Evolutionary conservation across 2,329 filamentous ascomycete species (phyloP), one percentile per base, ranked within the genome.

Genomic region (Pseudohalonectria lignicola): DNA sequence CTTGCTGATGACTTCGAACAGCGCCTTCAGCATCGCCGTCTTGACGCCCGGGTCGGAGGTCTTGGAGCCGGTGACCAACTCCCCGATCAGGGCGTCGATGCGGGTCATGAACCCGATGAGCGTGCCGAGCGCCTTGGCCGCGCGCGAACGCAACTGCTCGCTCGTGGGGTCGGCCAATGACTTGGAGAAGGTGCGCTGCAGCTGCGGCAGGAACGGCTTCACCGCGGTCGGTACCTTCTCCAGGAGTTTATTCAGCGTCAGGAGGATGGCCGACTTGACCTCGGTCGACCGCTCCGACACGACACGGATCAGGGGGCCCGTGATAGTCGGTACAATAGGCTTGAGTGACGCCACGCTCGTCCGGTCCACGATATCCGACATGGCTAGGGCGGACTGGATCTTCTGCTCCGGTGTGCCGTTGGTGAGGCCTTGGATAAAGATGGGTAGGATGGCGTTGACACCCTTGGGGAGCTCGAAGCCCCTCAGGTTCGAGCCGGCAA

Each of bases 361-460:
- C 41, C 92, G 79, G 62, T 96, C 92, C 46, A 96, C 82, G 47
- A 98, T 84, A 55, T 98, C 93, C 3, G 88, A 94, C 49, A 98
- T 93, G 40, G 86, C 92, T 45, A 96, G 70, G 33, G 93, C 92
- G 41, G 92, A 79, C 56, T 93, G 85, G 19, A 86, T 92, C 56
- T 88, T 76, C 64, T 98, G 92, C 5, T 98, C 92, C 13, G 84
- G 69, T 28, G 83, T 88, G 41, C 92, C 93, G 52, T 98, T 96
- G 82, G 98, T 94, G 47, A 98, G 71, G 61, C 92, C 92, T 56
- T 98, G 93, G 54, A 96, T 62, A 74, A 98, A 96, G 47, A 98
- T 96, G 2, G 93, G 92, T 43, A 98, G 64, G 46, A 98, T 81
- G 45, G 92, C 88, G 53, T 87, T 94, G 69, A 98, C 94, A 44